phyloP scores from a whole-genome alignment of 2,329 filamentous ascomycete genomes.

The Claviceps spartinae region DNA sequence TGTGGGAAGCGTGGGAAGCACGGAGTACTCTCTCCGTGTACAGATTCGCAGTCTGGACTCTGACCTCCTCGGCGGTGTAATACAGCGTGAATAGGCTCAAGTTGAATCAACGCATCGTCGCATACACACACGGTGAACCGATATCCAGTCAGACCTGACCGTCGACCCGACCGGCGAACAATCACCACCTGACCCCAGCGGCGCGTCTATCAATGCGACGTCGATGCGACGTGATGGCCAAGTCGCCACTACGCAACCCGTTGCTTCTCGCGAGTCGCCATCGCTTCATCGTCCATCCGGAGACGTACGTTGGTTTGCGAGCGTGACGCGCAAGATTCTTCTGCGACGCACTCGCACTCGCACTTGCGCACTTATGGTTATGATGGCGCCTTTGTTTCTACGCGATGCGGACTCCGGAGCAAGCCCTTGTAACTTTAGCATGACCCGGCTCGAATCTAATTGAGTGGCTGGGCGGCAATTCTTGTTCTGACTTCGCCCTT shows the following conservation, averaged over 20 bases:
- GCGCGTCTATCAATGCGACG: constrained; percentile 3
- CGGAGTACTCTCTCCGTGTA: neutral
- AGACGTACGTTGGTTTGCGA: neutral
- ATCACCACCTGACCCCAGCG: constrained; percentile 6
- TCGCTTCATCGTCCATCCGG: neutral
- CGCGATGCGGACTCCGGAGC: too few relatives aligned
- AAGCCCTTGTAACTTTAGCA: too few relatives aligned
- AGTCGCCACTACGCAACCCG: neutral
- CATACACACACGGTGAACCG: neutral
- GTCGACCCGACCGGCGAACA: neutral
- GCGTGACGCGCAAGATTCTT: neutral
- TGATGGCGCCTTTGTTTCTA: too few relatives aligned
- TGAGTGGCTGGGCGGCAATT: neutral
- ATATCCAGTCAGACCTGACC: too few relatives aligned
- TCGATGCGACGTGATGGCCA: constrained; percentile 8
- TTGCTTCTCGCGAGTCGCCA: neutral
- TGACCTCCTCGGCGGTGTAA: neutral
- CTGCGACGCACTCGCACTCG: neutral
- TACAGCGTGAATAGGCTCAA: too few relatives aligned
- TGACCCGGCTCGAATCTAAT: too few relatives aligned
- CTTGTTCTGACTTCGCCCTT: neutral
- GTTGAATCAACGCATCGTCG: neutral
- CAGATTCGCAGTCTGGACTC: neutral
- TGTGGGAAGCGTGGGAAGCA: neutral
- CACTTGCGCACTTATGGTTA: too few relatives aligned